Evolutionary conservation across 306 rosid genomes (phyloP).

Genomic region (Malus orientalis): DNA sequence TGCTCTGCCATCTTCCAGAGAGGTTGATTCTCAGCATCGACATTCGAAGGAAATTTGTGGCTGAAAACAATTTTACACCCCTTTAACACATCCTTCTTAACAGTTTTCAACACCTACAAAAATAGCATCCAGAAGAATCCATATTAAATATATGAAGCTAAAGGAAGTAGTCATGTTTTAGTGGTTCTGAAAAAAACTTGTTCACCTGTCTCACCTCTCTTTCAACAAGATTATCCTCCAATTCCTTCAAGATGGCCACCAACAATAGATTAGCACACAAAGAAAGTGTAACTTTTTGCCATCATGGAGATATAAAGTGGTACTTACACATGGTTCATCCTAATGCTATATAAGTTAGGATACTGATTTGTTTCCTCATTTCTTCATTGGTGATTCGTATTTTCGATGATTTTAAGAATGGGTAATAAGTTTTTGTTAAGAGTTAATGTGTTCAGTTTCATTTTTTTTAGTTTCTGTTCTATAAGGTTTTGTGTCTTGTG

Average conservation of each 20-base stretch:
- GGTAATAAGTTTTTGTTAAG: no score
- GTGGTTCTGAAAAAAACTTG: background rate
- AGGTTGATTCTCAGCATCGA: slow-evolving; percentile 36
- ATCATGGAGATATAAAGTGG: background rate
- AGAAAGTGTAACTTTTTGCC: background rate
- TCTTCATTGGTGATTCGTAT: no score
- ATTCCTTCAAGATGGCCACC: slow-evolving; percentile 47
- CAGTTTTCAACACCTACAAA: slow-evolving; percentile 49
- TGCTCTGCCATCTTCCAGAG: slow-evolving; percentile 75
- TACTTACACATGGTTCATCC: slow-evolving; percentile 28
- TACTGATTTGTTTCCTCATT: no score
- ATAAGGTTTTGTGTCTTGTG: no score
- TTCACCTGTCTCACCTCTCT: slow-evolving; percentile 86
- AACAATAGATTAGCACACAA: slow-evolving; percentile 24
- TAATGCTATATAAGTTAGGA: no score
- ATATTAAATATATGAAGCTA: background rate
- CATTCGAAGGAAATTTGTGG: slow-evolving; percentile 42
- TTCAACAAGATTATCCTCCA: slow-evolving; percentile 29
- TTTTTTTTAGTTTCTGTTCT: no score
- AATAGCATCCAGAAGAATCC: background rate
- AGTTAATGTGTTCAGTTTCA: no score
- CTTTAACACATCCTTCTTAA: slow-evolving; percentile 39
- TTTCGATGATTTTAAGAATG: no score
- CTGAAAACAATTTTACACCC: slow-evolving; percentile 66
- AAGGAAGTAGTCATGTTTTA: background rate